phyloP scores from a whole-genome alignment of 768 basidiomycete genomes.

The Lactarius pseudohatsudake region DNA sequence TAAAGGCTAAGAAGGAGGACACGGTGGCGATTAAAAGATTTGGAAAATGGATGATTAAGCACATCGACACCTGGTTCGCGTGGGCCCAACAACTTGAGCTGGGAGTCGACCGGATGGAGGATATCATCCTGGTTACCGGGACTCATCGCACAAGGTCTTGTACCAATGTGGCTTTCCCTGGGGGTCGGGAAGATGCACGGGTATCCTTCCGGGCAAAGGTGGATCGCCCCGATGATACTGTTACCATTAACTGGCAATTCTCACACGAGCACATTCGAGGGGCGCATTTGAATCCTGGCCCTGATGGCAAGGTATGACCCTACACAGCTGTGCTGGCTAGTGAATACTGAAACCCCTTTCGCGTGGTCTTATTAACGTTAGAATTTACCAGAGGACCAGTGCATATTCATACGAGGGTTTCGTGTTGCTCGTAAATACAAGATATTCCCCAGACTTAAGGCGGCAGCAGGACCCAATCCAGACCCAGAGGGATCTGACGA shows the following conservation, averaged over 20 bases:
- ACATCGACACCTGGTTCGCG: background rate
- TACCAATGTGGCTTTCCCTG: background rate
- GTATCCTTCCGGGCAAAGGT: background rate
- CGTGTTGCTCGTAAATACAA: background rate
- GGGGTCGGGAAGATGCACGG: background rate
- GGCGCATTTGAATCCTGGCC: background rate
- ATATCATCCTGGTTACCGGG: background rate
- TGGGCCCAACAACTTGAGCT: background rate
- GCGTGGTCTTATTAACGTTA: background rate
- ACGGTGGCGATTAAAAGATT: background rate
- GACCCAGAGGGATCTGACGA: background rate
- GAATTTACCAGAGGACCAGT: background rate
- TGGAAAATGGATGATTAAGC: background rate
- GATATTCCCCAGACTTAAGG: background rate
- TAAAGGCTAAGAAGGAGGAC: background rate
- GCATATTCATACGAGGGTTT: slow-evolving; percentile 1
- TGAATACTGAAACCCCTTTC: background rate
- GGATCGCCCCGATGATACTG: background rate
- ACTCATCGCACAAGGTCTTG: background rate
- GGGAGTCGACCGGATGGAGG: background rate
- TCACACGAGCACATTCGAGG: background rate
- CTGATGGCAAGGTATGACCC: background rate
- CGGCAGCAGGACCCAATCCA: background rate
- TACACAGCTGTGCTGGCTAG: background rate
- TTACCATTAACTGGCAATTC: background rate